Evolutionary conservation across 2,329 filamentous ascomycete species (phyloP).

Genomic region (Apiospora rasikravindrae): DNA sequence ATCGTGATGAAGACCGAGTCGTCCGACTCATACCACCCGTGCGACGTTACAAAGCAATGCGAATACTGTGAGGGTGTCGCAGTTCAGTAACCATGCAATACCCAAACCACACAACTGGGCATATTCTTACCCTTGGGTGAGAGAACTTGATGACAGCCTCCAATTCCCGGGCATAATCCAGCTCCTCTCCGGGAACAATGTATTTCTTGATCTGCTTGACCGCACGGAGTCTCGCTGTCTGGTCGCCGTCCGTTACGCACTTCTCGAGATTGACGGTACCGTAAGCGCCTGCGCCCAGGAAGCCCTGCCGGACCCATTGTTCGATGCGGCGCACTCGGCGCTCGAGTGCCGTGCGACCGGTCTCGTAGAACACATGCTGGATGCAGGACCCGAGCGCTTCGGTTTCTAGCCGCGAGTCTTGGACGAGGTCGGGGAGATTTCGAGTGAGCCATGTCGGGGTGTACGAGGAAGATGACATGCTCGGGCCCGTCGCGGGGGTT

Average conservation of each 20-base stretch:
- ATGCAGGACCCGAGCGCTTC: not conserved
- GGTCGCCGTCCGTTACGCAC: not conserved
- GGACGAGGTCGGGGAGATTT: slow-evolving; percentile 23
- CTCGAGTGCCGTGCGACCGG: slow-evolving; percentile 13
- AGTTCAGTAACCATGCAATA: too few relatives aligned
- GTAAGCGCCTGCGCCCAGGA: slow-evolving; percentile 21
- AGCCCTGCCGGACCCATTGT: slow-evolving; percentile 16
- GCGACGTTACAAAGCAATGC: slow-evolving; percentile 28
- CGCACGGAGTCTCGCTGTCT: slow-evolving; percentile 16
- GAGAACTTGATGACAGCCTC: slow-evolving; percentile 29
- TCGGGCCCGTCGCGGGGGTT: not conserved
- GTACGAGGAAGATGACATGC: not conserved
- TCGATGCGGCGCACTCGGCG: slow-evolving; percentile 1
- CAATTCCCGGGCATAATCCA: slow-evolving; percentile 26
- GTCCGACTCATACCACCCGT: slow-evolving; percentile 26
- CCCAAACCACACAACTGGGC: too few relatives aligned
- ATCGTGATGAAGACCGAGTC: slow-evolving; percentile 26
- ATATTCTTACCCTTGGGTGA: slow-evolving; percentile 23
- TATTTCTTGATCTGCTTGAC: slow-evolving; percentile 26
- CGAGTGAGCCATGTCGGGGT: not conserved
- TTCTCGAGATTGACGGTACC: slow-evolving; percentile 23
- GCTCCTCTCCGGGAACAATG: not conserved
- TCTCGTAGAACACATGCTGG: slow-evolving; percentile 21
- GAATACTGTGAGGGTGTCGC: slow-evolving; percentile 20
- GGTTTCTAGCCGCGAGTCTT: slow-evolving; percentile 25